A percentile compares a stretch with the other conserved stretches of the same genome.
These are phyloP conservation scores for Acacia confusa DNA, from an alignment of 306 rosid genomes.

Conservation along the genomic window DNA sequence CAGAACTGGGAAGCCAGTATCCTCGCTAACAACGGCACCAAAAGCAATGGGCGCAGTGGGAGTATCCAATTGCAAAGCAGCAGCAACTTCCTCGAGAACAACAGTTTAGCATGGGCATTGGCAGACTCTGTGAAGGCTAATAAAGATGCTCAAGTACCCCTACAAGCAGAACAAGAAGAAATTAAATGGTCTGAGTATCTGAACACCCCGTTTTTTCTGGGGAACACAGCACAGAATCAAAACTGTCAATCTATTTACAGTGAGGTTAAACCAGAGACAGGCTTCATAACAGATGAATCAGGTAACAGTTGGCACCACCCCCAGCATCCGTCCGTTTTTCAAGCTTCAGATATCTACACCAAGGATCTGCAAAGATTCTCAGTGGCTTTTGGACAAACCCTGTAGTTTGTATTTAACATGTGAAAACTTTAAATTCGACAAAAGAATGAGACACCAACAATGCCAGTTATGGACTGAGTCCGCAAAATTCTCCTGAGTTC, in stretches of 20 bases:
- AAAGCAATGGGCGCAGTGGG: constrained; percentile 35
- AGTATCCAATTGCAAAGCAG: constrained; percentile 39
- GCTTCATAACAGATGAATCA: constrained; percentile 42
- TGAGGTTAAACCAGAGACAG: constrained; percentile 64
- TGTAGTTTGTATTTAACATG: constrained; percentile 43
- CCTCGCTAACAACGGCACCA: constrained; percentile 36
- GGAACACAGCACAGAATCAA: constrained; percentile 44
- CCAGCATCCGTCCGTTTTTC: constrained; percentile 46
- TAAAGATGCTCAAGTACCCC: constrained; percentile 31
- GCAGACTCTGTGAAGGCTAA: constrained; percentile 46
- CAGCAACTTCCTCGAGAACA: constrained; percentile 38
- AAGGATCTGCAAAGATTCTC: constrained; percentile 90
- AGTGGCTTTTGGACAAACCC: constrained; percentile 85
- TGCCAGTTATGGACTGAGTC: constrained; percentile 43
- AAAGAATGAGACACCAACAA: constrained; percentile 35
- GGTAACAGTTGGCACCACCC: constrained; percentile 46
- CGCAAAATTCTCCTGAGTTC: constrained; percentile 46
- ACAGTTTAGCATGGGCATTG: constrained; percentile 49
- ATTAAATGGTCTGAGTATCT: constrained; percentile 83
- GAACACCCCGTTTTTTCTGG: constrained; percentile 55
- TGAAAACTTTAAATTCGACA: constrained; percentile 32
- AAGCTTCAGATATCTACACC: constrained; percentile 58
- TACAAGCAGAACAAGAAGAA: constrained; percentile 56
- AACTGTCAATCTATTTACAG: constrained; percentile 52
- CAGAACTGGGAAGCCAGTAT: constrained; percentile 58